Conservation (phyloP, 2,329 filamentous ascomycete genomes). For the Hypoxylon sp. region DNA sequence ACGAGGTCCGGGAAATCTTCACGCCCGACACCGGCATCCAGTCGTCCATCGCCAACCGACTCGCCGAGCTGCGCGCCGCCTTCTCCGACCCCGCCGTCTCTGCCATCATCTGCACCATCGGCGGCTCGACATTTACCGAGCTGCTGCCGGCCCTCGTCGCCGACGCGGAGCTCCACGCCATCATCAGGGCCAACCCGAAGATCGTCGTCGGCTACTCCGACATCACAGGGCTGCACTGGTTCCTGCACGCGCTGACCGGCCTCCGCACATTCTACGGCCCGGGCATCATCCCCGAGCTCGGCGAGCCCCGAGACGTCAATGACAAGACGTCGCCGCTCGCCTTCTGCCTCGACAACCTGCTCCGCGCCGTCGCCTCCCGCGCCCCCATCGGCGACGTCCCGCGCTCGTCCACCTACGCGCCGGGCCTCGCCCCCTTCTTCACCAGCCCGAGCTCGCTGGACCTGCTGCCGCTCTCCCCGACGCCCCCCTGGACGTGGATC, state of each 20-base stretch:
- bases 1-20: conserved; percentile 47
- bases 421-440: conserved; percentile 37
- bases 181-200: conserved; percentile 50
- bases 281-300: conserved; percentile 50
- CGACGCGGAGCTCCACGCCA: conserved; percentile 47
- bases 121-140: conserved; percentile 51
- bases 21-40: conserved; percentile 43
- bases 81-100: conserved; percentile 48
- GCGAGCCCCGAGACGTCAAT: conserved; percentile 38
- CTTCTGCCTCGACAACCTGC: conserved; percentile 45
- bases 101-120: conserved; percentile 52
- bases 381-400: conserved; percentile 45
- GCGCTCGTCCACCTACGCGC: conserved; percentile 46
- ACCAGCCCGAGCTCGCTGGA: conserved; percentile 35
- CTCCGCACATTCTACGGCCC: conserved; percentile 56
- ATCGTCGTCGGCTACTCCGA: conserved; percentile 54
- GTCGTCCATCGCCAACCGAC: conserved; percentile 47
- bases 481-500: conserved; percentile 49
- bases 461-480: conserved; percentile 42
- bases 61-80: conserved; percentile 50
- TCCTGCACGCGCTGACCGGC: conserved; percentile 48
- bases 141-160: conserved; percentile 49
- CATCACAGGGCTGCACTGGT: conserved; percentile 54
- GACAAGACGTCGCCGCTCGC: conserved; percentile 42
- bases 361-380: conserved; percentile 42